Base-by-base conservation (phyloP, 768 basidiomycete genomes). In the Trametopsis cervina region DNA sequence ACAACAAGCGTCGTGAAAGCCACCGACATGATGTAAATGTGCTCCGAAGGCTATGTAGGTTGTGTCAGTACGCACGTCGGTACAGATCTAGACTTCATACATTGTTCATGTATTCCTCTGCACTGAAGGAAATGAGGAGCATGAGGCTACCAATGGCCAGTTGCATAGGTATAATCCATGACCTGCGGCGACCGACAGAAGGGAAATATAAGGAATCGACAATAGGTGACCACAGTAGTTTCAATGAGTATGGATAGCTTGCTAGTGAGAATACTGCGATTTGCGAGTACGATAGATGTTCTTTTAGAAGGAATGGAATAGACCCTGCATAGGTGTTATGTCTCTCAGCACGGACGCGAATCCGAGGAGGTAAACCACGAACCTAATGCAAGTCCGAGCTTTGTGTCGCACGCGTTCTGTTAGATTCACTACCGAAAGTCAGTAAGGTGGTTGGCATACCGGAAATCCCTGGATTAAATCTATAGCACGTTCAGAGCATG, bases 111-210 rank as follows among this genome's bases (percentile, higher is more conserved):
- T 94, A 69, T 54, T 76, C 76, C 58, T 91, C 76, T 5, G 85
- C 83, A 56, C 85, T 80, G 46, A 77, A 62, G 4, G 88, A 86
- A 51, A 90, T 82, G 57, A 81, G 83, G 29, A 89, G 58, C 86
- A 90, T 89, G 50, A 92, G 69, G 36, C 77, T 72, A 36, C 92
- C 96, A 42, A 97, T 87, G 54, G 92, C 80, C 25, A 83, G 63
- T 64, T 99, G 96, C 76, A 99, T 96, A 38, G 96, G 96, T 53
- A 98, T 85, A 56, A 99, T 98, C 96, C 96, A 99, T 52, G 90
- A 93, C 66, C 97, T 99, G 54, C 96, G 76, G 42, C 96, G 83
- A n/a, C 96, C 96, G 53, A 94, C 56, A 36, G 80, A 83, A 29
- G 80, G 69, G 58, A 85, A 72, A 65, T 86, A 99, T 54, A 86